Conservation (phyloP, 192 early-diverging fungal species). For the Spizellomyces punctatus region DNA sequence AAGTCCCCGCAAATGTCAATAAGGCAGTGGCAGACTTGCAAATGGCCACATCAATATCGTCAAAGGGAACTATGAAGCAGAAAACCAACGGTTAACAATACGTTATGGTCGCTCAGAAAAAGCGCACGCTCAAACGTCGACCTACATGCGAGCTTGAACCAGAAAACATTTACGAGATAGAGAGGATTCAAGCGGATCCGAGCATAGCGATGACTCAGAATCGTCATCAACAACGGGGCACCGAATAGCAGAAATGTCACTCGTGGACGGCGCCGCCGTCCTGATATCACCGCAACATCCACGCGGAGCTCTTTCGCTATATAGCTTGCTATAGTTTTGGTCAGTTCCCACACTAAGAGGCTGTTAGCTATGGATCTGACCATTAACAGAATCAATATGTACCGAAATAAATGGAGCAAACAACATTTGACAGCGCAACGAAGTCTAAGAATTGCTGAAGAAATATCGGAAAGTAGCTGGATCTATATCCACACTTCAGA, state of each 20-base stretch:
- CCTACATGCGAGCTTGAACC: not conserved
- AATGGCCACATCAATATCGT: not conserved
- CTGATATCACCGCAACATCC: not conserved
- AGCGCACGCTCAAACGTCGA: not conserved
- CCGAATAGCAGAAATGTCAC: not conserved
- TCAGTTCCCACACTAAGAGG: not conserved
- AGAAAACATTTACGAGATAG: not conserved
- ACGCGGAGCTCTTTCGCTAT: not conserved
- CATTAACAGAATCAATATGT: not conserved
- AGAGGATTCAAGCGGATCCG: not conserved
- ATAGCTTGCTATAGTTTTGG: not conserved
- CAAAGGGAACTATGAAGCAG: not conserved
- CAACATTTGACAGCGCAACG: not conserved
- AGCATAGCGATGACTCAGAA: not conserved
- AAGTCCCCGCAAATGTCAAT: no score
- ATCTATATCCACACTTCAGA: not conserved
- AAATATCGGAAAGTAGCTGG: slow-evolving; percentile 1
- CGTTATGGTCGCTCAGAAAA: not conserved
- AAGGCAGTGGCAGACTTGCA: not conserved
- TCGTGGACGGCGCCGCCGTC: not conserved
- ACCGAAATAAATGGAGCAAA: not conserved
- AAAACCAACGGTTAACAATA: no score
- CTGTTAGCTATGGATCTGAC: no score
- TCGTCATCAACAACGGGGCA: not conserved
- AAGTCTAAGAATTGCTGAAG: not conserved